These are phyloP conservation scores for Krasilnikovozyma curviuscula DNA, from an alignment of 768 basidiomycete genomes.

Conservation along the genomic window DNA sequence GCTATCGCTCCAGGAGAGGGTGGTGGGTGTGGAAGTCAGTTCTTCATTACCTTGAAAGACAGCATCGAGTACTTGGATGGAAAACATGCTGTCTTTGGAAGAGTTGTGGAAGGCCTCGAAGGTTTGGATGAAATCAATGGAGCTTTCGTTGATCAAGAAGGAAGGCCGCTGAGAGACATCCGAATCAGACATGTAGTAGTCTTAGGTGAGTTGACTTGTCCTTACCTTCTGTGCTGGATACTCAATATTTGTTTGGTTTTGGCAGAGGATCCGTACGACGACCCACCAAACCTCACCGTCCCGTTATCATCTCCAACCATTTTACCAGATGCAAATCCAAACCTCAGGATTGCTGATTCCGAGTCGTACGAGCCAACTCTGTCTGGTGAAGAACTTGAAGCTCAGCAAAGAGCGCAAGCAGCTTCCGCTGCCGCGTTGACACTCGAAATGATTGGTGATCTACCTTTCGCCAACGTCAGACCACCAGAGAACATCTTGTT, in stretches of 20 bases:
- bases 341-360: slow-evolving; percentile 77
- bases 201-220: slow-evolving; percentile 40
- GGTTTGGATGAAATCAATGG: slow-evolving; percentile 86
- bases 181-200: slow-evolving; percentile 89
- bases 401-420: slow-evolving; percentile 59
- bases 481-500: slow-evolving; percentile 97
- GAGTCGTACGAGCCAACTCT: slow-evolving; percentile 69
- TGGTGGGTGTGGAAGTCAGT: slow-evolving; percentile 71
- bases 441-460: slow-evolving; percentile 96
- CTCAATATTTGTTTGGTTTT: background rate
- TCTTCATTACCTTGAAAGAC: slow-evolving; percentile 83
- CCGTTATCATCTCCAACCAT: slow-evolving; percentile 58
- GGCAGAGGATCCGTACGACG: slow-evolving; percentile 83
- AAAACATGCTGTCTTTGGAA: slow-evolving; percentile 82
- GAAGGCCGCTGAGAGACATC: slow-evolving; percentile 81
- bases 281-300: slow-evolving; percentile 53
- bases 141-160: slow-evolving; percentile 67
- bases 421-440: slow-evolving; percentile 86
- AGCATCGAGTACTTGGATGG: slow-evolving; percentile 90
- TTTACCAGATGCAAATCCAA: slow-evolving; percentile 47
- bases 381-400: slow-evolving; percentile 72
- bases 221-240: background rate
- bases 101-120: slow-evolving; percentile 83
- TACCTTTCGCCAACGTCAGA: slow-evolving; percentile 92
- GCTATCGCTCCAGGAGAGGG: slow-evolving; percentile 71